Evolutionary conservation across 1,139 yeast species (phyloP).

Genomic region (Hyphopichia burtonii): DNA sequence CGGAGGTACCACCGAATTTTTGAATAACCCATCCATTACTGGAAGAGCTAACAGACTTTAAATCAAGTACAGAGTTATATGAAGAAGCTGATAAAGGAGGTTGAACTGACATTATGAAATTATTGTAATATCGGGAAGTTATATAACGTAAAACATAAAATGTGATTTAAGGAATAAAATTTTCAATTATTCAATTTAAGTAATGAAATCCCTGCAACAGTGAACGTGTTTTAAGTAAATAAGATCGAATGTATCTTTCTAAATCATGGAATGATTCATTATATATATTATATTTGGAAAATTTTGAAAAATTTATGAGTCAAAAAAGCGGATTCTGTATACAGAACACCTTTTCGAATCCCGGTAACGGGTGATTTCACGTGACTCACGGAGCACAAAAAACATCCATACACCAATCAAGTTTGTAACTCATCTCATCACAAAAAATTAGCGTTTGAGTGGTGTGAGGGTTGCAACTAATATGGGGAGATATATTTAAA

Average conservation of each 20-base stretch:
- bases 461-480: background rate
- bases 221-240: too few relatives aligned
- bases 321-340: background rate
- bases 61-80: constrained; percentile 45
- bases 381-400: constrained; percentile 1
- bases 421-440: background rate
- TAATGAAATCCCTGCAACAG: too few relatives aligned
- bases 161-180: background rate
- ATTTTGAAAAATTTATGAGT: background rate
- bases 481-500: background rate
- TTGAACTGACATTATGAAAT: constrained; percentile 8
- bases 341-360: too few relatives aligned
- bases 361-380: constrained; percentile 2
- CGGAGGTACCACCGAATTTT: constrained; percentile 97
- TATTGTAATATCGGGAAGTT: background rate
- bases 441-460: background rate
- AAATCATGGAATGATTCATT: too few relatives aligned
- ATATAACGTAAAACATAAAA: background rate
- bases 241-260: too few relatives aligned
- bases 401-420: background rate
- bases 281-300: background rate
- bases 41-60: constrained; percentile 16
- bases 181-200: too few relatives aligned
- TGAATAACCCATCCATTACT: constrained; percentile 79
- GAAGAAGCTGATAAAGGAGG: constrained; percentile 20